Evolutionary conservation across 2,329 filamentous ascomycete genomes (phyloP).

Genomic region (Aspergillus nomiae): DNA sequence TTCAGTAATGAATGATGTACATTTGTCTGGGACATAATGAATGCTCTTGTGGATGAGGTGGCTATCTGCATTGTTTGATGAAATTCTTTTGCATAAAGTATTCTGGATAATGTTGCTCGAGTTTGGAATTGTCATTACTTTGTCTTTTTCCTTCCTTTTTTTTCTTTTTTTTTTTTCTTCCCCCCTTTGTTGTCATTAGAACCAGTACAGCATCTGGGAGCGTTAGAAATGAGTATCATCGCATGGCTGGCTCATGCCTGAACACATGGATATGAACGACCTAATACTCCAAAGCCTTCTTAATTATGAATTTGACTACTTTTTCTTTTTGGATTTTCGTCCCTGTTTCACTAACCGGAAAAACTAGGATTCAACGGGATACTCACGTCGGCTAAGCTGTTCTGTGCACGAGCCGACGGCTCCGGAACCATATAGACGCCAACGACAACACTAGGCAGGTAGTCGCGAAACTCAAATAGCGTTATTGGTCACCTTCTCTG

Average conservation of each 20-base stretch:
- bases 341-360: not conserved
- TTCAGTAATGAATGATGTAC: slow-evolving; percentile 6
- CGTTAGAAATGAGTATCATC: slow-evolving; percentile 3
- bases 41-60: not conserved
- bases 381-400: not conserved
- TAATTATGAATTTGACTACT: not conserved
- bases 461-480: not conserved
- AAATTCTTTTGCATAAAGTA: too few species aligned
- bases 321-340: not conserved
- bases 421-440: slow-evolving; percentile 3
- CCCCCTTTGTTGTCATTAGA: not conserved
- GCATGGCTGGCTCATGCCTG: slow-evolving; percentile 8
- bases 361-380: not conserved
- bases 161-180: not conserved
- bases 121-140: not conserved
- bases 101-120: not conserved
- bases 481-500: too few species aligned
- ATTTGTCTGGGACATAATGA: not conserved
- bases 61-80: not conserved
- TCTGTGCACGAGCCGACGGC: slow-evolving; percentile 3
- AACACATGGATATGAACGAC: not conserved
- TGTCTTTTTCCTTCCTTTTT: not conserved
- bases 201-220: slow-evolving; percentile 1
- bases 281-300: not conserved
- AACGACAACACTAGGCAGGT: not conserved